phyloP scores from a whole-genome alignment of 768 basidiomycete species.

The Pleurotus ostreatus region DNA sequence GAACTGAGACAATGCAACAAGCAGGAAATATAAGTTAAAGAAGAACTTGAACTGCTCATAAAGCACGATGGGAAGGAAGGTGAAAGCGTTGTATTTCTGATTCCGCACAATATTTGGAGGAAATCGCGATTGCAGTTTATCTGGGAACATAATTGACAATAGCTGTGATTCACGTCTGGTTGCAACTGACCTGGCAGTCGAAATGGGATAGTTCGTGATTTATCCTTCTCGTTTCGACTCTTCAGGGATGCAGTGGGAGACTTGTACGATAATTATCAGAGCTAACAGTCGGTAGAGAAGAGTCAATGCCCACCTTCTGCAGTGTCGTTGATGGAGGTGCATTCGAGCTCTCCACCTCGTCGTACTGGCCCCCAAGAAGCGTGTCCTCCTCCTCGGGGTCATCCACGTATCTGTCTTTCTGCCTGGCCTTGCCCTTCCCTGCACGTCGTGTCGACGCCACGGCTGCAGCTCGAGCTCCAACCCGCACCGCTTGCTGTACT shows the following conservation, averaged over 20 bases:
- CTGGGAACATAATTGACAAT: slow-evolving; percentile 29
- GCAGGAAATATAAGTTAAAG: slow-evolving; percentile 97
- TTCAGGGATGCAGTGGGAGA: slow-evolving; percentile 21
- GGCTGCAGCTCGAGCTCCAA: slow-evolving; percentile 22
- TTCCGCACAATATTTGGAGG: slow-evolving; percentile 93
- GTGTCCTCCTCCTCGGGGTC: slow-evolving; percentile 62
- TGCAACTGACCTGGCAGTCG: slow-evolving; percentile 55
- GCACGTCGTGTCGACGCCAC: slow-evolving; percentile 20
- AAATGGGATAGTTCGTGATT: slow-evolving; percentile 76
- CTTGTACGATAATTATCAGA: slow-evolving; percentile 14
- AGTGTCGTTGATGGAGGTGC: slow-evolving; percentile 6
- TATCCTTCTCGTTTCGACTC: slow-evolving; percentile 47
- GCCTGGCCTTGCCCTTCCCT: slow-evolving; percentile 27
- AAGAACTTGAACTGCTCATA: slow-evolving; percentile 99
- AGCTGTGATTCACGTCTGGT: background rate
- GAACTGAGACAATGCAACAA: slow-evolving; percentile 95
- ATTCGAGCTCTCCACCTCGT: slow-evolving; percentile 32
- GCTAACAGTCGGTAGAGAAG: slow-evolving; percentile 9
- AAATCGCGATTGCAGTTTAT: slow-evolving; percentile 66
- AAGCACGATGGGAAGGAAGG: slow-evolving; percentile 95
- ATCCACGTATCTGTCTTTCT: slow-evolving; percentile 55
- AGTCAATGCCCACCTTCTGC: slow-evolving; percentile 11
- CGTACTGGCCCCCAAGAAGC: slow-evolving; percentile 38
- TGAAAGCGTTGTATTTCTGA: slow-evolving; percentile 95
- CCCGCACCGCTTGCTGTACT: too few relatives aligned